Evolutionary conservation across 2,329 filamentous ascomycete genomes (phyloP).

Genomic region (Colletotrichum shisoi): DNA sequence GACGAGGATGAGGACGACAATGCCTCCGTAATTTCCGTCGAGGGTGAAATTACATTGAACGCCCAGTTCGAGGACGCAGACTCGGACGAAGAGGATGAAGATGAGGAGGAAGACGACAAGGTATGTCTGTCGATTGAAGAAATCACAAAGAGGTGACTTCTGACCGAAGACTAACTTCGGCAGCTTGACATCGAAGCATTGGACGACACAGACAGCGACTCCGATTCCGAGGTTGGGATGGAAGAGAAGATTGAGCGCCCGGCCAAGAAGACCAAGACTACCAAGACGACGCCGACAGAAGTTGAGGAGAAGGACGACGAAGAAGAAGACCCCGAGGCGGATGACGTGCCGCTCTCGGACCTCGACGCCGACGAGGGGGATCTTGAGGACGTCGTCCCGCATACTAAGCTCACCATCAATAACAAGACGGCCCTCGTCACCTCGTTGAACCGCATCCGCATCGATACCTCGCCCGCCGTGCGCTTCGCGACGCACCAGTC

Average conservation of each 20-base stretch:
- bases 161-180: conserved; percentile 30
- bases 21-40: conserved; percentile 40
- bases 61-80: conserved; percentile 37
- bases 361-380: conserved; percentile 81
- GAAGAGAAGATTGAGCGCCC: conserved; percentile 72
- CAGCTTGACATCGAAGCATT: conserved; percentile 64
- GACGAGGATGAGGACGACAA: conserved; percentile 44
- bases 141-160: background rate
- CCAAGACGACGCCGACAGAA: conserved; percentile 43
- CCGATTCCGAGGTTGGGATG: conserved; percentile 78
- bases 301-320: conserved; percentile 60
- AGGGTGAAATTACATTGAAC: conserved; percentile 46
- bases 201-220: conserved; percentile 67
- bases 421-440: conserved; percentile 87
- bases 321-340: conserved; percentile 77
- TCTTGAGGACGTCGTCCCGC: conserved; percentile 84
- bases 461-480: conserved; percentile 71
- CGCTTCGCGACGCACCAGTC: conserved; percentile 86
- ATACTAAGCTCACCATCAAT: conserved; percentile 96
- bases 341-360: conserved; percentile 89
- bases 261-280: conserved; percentile 55
- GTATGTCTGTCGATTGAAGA: conserved; percentile 33
- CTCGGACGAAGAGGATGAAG: conserved; percentile 43
- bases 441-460: conserved; percentile 78
- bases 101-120: conserved; percentile 42